Conservation (phyloP, 108 stramenopile genomes). For the Fistulifera solaris region DNA sequence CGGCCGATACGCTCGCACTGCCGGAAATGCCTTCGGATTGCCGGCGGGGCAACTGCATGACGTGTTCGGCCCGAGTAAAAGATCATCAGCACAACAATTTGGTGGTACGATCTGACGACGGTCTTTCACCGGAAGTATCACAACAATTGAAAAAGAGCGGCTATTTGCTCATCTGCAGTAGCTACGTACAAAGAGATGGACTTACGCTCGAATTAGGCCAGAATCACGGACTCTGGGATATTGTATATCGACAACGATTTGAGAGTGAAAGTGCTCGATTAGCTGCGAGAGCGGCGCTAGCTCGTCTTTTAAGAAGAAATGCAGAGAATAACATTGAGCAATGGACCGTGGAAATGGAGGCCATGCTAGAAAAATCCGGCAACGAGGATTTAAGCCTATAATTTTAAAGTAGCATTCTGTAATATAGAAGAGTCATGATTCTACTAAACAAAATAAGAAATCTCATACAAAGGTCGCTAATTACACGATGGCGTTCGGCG, state of each 20-base stretch:
- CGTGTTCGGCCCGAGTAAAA: slow-evolving; percentile 36
- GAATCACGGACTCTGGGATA: slow-evolving; percentile 45
- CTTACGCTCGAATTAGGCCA: slow-evolving; percentile 39
- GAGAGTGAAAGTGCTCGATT: slow-evolving; percentile 17
- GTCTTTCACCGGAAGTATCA: slow-evolving; percentile 44
- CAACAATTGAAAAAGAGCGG: slow-evolving; percentile 24
- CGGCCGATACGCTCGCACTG: slow-evolving; percentile 22
- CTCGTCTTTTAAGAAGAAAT: slow-evolving; percentile 17
- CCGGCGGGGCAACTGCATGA: slow-evolving; percentile 67
- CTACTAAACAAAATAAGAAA: not conserved
- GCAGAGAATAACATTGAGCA: slow-evolving; percentile 22
- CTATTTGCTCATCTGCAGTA: slow-evolving; percentile 53
- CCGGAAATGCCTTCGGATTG: slow-evolving; percentile 58
- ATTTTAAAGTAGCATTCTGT: too few species aligned
- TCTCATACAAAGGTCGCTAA: not conserved
- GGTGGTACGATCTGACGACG: slow-evolving; percentile 23
- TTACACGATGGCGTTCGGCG: not conserved
- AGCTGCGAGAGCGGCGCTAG: slow-evolving; percentile 36
- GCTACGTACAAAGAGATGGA: slow-evolving; percentile 44
- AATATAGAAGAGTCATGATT: too few species aligned
- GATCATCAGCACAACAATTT: not conserved
- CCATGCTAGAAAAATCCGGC: too few species aligned
- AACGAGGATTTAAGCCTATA: not conserved
- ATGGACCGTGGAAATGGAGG: slow-evolving; percentile 22
- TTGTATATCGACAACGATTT: slow-evolving; percentile 35